Evolutionary conservation across 1,139 yeast species (phyloP), one percentile per base, ranked within the genome.

Genomic region (Eremothecium cymbalariae): DNA sequence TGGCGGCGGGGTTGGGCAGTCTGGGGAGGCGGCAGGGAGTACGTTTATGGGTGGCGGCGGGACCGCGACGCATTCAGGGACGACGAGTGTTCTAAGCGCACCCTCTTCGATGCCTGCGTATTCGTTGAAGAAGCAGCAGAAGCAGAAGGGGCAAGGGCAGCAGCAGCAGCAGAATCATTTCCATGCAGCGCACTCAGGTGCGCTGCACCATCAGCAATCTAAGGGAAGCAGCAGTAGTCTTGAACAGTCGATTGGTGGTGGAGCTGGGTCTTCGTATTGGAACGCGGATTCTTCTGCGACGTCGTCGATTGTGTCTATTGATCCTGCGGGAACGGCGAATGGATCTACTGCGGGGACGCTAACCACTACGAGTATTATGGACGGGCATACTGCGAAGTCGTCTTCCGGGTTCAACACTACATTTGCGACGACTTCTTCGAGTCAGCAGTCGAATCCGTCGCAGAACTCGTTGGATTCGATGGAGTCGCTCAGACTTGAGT

Each of bases 401-500:
- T 22, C 16, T 17, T 37, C 41, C 6, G 41, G 36, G 9, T 35
- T 27, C 27, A 37, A 35, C 24, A 40, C 43, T 4, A 35, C 41
- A 3, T 30, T 29, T 14, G 38, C 31, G 8, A 34, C 39, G 4
- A 28, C 32, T 6, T 5, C 24, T 6, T 32, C 27, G 23, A 20
- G 27, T 6, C 18, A 33, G 9, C 8, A 22, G 3, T 28, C 32
- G 6, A 26, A 19, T 12, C 30, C 19, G 11, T 16, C 34, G n/a
- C 32, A 22, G 18, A 13, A 32, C 18, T 18, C 22, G 17, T 16
- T 24, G 20, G 42, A 39, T 7, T 31, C 24, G 6, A 22, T 31
- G 14, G 41, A 45, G 18, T 31, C 50, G 15, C 36, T 58, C 26
- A 51, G 49, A 34, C 34, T 55, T 25, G 51, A 55, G 26, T 34